Base-by-base conservation (phyloP, 2,329 filamentous ascomycete species). In the Cytospora schulzeri region DNA sequence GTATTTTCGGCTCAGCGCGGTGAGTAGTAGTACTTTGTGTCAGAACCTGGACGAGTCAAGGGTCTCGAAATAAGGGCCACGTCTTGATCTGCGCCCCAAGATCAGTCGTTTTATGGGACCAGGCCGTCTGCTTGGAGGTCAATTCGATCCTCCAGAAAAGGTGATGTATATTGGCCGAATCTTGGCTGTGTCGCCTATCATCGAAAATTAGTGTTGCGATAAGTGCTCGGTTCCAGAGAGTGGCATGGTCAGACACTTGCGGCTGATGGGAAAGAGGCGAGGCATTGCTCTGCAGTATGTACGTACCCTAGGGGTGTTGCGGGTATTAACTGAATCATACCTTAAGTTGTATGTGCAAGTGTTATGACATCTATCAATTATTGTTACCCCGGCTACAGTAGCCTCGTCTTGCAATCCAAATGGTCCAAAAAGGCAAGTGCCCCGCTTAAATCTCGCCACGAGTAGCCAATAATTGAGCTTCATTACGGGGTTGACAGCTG, bases 1-100 rank as follows among this genome's bases (percentile, higher is more conserved):
- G 70, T 67, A 69, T 65, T 70, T 69, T 66, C 69, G 72, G 72
- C 72, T 73, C 72, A 72, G 72, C 70, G 68, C 72, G 71, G 70
- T 73, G 69, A 72, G 68, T 71, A 72, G 68, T 71, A 69, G 72
- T 74, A 74, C 72, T 73, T 71, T 71, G 67, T 60, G 64, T 61
- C 61, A 64, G 57, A 57, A 54, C 61, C 61, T 64, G 62, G 53
- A 64, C 64, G 57, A 53, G 60, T 66, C 52, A 66, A 55, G 45
- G 57, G 57, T 52, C 63, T 60, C 48, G 31, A 53, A 48, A 56
- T 29, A 54, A 24, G n/a, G 53, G 53, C 60, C 53, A 57, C 54
- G 62, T 65, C 65, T 62, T 38, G 54, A 29, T 64, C 63, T 15
- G 48, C 50, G 45, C 48, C 52, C n/a, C 41, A 29, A 56, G 45